Percentiles rank a stretch among this genome's conserved stretches.
phyloP scores from a whole-genome alignment of 208 protist species.

The Wallacemonas collosoma region DNA sequence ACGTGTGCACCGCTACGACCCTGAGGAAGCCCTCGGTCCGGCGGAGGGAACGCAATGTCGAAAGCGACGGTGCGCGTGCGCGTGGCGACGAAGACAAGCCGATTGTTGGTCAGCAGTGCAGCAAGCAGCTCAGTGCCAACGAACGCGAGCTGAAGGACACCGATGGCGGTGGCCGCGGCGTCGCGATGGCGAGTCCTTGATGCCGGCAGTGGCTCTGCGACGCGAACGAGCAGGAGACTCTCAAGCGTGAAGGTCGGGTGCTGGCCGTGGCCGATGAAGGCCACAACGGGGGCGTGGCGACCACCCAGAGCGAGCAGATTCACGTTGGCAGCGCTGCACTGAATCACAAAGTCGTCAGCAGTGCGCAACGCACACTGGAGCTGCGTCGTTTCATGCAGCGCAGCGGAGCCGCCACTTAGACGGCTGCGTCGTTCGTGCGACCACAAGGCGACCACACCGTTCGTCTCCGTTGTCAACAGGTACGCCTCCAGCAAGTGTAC shows the following conservation, averaged over 20 bases:
- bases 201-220: slow-evolving; percentile 19
- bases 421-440: not conserved
- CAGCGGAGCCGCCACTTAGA: slow-evolving; percentile 10
- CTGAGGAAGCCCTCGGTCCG: not conserved
- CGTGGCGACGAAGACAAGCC: slow-evolving; percentile 32
- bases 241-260: slow-evolving; percentile 32
- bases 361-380: slow-evolving; percentile 10
- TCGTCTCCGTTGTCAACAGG: slow-evolving; percentile 34
- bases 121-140: slow-evolving; percentile 33
- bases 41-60: slow-evolving; percentile 23
- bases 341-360: not conserved
- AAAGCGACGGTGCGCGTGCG: slow-evolving; percentile 26
- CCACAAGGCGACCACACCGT: slow-evolving; percentile 45
- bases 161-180: not conserved
- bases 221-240: not conserved
- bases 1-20: not conserved
- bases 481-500: slow-evolving; percentile 18
- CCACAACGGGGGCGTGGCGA: slow-evolving; percentile 30
- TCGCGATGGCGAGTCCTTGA: slow-evolving; percentile 16
- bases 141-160: slow-evolving; percentile 11
- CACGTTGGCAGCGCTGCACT: not conserved
- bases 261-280: slow-evolving; percentile 31
- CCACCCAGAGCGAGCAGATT: slow-evolving; percentile 5
- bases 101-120: slow-evolving; percentile 31
- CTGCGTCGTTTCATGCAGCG: slow-evolving; percentile 10